These are phyloP conservation scores for Boletus holoroseus DNA, from an alignment of 1,284 basidiomycete species.

Conservation along the genomic window DNA sequence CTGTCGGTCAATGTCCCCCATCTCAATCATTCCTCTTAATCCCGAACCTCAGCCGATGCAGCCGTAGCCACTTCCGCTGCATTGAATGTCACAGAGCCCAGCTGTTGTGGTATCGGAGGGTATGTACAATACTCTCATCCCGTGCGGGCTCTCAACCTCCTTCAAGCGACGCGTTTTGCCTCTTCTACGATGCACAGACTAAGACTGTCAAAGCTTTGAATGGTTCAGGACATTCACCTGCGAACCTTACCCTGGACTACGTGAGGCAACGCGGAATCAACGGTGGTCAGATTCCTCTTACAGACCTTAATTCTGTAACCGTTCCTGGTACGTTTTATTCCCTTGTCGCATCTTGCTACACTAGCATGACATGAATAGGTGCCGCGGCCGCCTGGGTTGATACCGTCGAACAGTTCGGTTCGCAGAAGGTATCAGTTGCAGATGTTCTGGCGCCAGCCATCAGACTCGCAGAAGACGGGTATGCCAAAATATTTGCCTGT, in stretches of 20 bases:
- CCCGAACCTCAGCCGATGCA: conserved; percentile 49
- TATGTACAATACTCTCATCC: conserved; percentile 30
- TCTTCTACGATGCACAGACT: conserved; percentile 82
- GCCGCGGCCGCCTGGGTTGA: conserved; percentile 93
- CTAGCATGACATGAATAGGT: conserved; percentile 41
- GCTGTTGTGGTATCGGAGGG: conserved; percentile 79
- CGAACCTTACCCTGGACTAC: conserved; percentile 74
- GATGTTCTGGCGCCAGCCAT: conserved; percentile 90
- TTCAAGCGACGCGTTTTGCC: conserved; percentile 81
- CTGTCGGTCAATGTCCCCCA: neutral
- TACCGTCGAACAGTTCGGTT: conserved; percentile 79
- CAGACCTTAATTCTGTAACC: conserved; percentile 83
- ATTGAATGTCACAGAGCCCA: conserved; percentile 83
- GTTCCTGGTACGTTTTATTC: conserved; percentile 62
- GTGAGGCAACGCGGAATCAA: conserved; percentile 65
- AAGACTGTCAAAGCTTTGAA: conserved; percentile 81
- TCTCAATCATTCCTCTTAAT: neutral
- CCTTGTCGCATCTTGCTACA: neutral
- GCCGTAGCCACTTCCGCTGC: conserved; percentile 82
- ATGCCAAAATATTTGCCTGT: conserved; percentile 12
- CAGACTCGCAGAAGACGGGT: conserved; percentile 82
- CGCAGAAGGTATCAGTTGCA: conserved; percentile 68
- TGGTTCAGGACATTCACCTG: conserved; percentile 81
- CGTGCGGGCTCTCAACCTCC: neutral
- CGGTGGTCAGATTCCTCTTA: conserved; percentile 62